These are phyloP conservation scores for Lactuca sativa DNA, from an alignment of 129 eudicot genomes.

Conservation along the genomic window DNA sequence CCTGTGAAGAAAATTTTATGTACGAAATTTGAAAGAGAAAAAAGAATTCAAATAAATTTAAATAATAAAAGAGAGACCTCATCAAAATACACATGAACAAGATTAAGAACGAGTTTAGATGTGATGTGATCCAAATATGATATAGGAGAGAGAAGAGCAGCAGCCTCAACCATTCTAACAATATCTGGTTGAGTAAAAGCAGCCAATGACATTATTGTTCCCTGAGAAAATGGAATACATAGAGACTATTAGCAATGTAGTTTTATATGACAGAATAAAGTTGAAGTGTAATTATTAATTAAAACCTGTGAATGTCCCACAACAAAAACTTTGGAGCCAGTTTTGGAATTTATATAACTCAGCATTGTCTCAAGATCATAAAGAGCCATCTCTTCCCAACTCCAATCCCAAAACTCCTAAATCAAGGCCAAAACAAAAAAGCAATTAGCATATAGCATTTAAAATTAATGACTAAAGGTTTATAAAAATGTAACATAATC, in stretches of 20 bases:
- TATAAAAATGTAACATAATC: neutral
- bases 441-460: no score
- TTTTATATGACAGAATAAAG: no score
- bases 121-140: slow-evolving; percentile 87
- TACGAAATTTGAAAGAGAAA: slow-evolving; percentile 17
- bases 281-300: neutral
- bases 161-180: slow-evolving; percentile 77
- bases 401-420: slow-evolving; percentile 99
- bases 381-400: slow-evolving; percentile 94
- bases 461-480: no score
- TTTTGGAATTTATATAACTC: slow-evolving; percentile 43
- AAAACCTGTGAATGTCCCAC: slow-evolving; percentile 97
- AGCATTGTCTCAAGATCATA: slow-evolving; percentile 88
- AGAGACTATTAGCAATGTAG: neutral
- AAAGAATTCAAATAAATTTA: slow-evolving; percentile 2
- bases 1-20: slow-evolving; percentile 36
- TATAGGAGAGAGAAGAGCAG: slow-evolving; percentile 95
- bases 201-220: slow-evolving; percentile 93
- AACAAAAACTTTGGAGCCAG: slow-evolving; percentile 68
- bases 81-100: slow-evolving; percentile 72
- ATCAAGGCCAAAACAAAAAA: slow-evolving; percentile 8
- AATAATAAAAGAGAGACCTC: slow-evolving; percentile 42
- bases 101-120: slow-evolving; percentile 65
- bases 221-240: slow-evolving; percentile 40
- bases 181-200: slow-evolving; percentile 87